Base-by-base conservation (phyloP, 2,329 filamentous ascomycete species). In the Coniella lustricola region DNA sequence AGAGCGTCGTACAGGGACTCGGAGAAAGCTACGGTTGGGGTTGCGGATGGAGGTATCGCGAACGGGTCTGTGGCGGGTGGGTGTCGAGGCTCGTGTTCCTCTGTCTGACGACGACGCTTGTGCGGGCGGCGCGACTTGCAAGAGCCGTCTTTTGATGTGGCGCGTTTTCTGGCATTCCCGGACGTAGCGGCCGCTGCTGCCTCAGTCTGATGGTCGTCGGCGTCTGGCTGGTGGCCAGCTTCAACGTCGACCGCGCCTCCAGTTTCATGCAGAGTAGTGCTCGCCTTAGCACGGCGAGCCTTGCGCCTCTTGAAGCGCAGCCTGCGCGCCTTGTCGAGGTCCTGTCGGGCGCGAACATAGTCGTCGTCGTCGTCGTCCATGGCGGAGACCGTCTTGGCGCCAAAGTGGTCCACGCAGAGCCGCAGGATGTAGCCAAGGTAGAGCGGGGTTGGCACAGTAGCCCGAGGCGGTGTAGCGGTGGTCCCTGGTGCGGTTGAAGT, bases 1-100 rank as follows among this genome's bases (percentile, higher is more conserved):
- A 98, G 84, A 29, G 93, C 93, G 65, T 98, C 93, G 68, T 97
- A 97, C 4, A 98, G 82, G 1, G 90, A 95, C 65, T 95, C 88
- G 25, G 88, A 84, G 64, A 98, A 98, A 1, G 91, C 89, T 0
- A 77, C 73, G 35, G 89, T 83, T 0, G 87, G 76, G 56, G 85
- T 14, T 12, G 29, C 9, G 21, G n/a, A 25, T 4, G 38, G 38
- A 9, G 38, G 21, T 3, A 16, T 7, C 3, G 22, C 21, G 20
- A 21, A 41, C 13, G 22, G 38, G 21, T 32, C 17, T 39, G 0
- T 70, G 64, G 2, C 67, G 66, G n/a, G 44, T 16, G 14, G 22
- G 33, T n/a, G 21, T 18, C 7, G 29, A 3, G 18, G 33, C 18
- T 14, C 4, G 33, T 10, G 20, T 47, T 5, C 14, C 39, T 12